A percentile compares a stretch with the other conserved stretches of the same genome.
Conservation (phyloP, 2,329 filamentous ascomycete species). For the Apiospora aurea region DNA sequence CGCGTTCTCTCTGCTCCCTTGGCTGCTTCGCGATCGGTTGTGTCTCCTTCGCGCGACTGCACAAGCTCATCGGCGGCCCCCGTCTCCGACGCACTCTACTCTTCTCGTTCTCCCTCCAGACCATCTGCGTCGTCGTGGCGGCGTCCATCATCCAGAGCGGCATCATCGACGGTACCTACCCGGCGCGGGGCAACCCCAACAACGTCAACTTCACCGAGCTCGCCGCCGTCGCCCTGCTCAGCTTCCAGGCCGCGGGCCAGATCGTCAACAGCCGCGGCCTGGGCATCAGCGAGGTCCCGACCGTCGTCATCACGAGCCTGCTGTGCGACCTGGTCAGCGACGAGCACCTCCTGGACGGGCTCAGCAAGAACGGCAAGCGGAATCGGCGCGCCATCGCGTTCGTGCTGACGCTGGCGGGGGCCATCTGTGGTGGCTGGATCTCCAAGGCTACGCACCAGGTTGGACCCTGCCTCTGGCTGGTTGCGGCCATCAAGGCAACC, state of each 20-base stretch:
- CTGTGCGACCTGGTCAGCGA: slow-evolving; percentile 63
- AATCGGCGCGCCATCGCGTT: slow-evolving; percentile 55
- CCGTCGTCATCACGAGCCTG: slow-evolving; percentile 61
- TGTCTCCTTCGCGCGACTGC: slow-evolving; percentile 47
- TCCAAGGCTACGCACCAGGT: slow-evolving; percentile 51
- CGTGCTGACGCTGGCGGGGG: slow-evolving; percentile 50
- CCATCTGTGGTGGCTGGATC: slow-evolving; percentile 56
- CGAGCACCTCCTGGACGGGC: slow-evolving; percentile 52
- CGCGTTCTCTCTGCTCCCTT: slow-evolving; percentile 51
- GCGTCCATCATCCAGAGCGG: slow-evolving; percentile 40
- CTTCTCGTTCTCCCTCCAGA: slow-evolving; percentile 39
- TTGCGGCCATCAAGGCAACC: slow-evolving; percentile 51
- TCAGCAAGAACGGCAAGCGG: slow-evolving; percentile 55
- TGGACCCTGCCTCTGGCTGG: slow-evolving; percentile 53
- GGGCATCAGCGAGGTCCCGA: slow-evolving; percentile 62
- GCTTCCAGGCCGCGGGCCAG: slow-evolving; percentile 62
- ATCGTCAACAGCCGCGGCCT: slow-evolving; percentile 59
- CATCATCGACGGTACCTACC: slow-evolving; percentile 39
- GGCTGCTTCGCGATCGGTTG: slow-evolving; percentile 50
- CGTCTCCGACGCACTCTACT: slow-evolving; percentile 39
- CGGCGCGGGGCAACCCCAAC: slow-evolving; percentile 34
- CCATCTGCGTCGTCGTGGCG: slow-evolving; percentile 36
- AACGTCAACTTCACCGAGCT: slow-evolving; percentile 39
- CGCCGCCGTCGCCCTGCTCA: slow-evolving; percentile 53
- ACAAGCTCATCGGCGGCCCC: slow-evolving; percentile 38